Conservation (phyloP, 345 rosid species). For the Linum trigynum region DNA sequence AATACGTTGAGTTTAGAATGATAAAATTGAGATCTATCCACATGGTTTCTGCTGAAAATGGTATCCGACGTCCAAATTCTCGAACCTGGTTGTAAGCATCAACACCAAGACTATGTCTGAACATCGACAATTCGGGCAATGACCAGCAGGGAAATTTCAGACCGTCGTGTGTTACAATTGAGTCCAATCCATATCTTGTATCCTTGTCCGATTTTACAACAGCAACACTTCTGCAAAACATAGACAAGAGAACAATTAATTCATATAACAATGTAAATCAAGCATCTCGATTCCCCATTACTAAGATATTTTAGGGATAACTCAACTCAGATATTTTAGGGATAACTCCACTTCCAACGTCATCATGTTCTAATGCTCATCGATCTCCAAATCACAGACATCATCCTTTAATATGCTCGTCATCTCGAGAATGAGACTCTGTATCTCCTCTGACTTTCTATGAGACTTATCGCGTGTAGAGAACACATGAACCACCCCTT, state of each 20-base stretch:
- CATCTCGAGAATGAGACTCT: constrained; percentile 34
- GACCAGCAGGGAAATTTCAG: constrained; percentile 75
- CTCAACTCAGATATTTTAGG: too few relatives aligned
- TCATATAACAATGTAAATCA: not conserved
- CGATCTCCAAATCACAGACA: constrained; percentile 28
- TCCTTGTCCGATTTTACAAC: constrained; percentile 77
- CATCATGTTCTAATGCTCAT: constrained; percentile 14
- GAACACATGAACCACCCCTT: constrained; percentile 42
- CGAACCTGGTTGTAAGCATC: constrained; percentile 60
- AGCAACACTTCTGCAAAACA: constrained; percentile 46
- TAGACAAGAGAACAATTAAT: not conserved
- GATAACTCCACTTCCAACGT: not conserved
- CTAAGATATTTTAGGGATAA: not conserved
- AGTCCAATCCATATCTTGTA: constrained; percentile 64
- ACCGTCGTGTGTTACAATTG: constrained; percentile 79
- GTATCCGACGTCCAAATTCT: not conserved
- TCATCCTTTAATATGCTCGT: constrained; percentile 39
- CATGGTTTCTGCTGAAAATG: not conserved
- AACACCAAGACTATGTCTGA: constrained; percentile 35
- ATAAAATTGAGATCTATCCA: not conserved
- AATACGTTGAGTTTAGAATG: not conserved
- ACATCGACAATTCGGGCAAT: constrained; percentile 58
- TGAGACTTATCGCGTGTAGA: constrained; percentile 47
- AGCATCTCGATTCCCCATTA: not conserved
- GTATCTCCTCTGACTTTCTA: constrained; percentile 31